Percentiles rank a stretch among this genome's conserved stretches.
These are phyloP conservation scores for Eucalyptus pumila DNA, from an alignment of 345 rosid species.

Conservation along the genomic window DNA sequence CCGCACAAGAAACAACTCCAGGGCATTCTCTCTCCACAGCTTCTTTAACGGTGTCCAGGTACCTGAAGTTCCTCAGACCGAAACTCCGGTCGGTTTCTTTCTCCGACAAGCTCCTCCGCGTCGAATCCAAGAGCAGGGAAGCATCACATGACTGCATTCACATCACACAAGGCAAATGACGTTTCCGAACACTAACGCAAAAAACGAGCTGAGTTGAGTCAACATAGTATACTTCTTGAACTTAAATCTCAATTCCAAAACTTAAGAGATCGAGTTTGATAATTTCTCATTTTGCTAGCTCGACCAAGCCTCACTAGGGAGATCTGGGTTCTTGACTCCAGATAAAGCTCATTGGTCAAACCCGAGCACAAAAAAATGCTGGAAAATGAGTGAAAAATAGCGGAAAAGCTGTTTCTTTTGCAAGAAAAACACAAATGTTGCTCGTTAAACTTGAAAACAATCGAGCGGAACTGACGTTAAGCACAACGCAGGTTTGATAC, in stretches of 20 bases:
- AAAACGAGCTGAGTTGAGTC: not conserved
- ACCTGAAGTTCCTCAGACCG: constrained; percentile 90
- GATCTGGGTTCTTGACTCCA: not conserved
- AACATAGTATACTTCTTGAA: not conserved
- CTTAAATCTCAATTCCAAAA: not conserved
- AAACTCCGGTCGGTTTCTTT: constrained; percentile 96
- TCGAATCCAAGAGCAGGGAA: constrained; percentile 90
- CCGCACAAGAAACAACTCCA: constrained; percentile 84
- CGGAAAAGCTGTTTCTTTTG: not conserved
- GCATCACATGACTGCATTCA: constrained; percentile 78
- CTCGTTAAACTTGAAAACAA: not conserved
- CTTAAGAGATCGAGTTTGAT: not conserved
- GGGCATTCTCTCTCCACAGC: constrained; percentile 96
- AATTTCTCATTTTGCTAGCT: not conserved
- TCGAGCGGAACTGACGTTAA: not conserved
- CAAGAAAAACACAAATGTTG: not conserved
- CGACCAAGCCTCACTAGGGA: not conserved
- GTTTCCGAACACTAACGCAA: not conserved
- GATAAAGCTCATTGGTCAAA: not conserved
- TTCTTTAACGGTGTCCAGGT: constrained; percentile 83
- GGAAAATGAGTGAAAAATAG: not conserved
- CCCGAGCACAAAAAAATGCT: not conserved
- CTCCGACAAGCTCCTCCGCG: constrained; percentile 86
- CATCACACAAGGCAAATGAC: not conserved
- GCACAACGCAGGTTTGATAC: constrained; percentile 5